Base-by-base conservation (phyloP, 2,329 filamentous ascomycete genomes). In the Scytalidium sp. region DNA sequence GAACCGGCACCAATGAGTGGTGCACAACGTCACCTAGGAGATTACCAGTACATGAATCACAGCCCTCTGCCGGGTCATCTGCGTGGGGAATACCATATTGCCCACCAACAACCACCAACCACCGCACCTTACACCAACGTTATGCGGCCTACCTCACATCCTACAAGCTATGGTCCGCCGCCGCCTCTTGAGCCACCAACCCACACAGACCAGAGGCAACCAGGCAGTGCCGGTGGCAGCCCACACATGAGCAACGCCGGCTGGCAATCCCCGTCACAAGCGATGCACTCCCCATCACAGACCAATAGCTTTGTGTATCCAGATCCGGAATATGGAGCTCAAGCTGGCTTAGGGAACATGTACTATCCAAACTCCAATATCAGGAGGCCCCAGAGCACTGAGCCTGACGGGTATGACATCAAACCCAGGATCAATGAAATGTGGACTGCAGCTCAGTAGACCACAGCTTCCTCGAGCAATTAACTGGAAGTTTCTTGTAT, bases 181-280 rank as follows among this genome's bases (percentile, higher is more conserved):
- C 91, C 88, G 15, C 60, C 64, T 15, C 76, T 97, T 46, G 93
- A 97, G 72, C 84, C 85, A 19, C 90, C 92, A 13, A 75, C 84
- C 21, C 92, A 83, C 67, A 80, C 90, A 54, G 90, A 93, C 65
- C 85, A 88, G 51, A 84, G 87, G 56, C 85, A 87, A 60, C 68
- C 75, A 45, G 78, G 78, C 49, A 96, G 89, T 64, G 85, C 81
- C n/a, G 83, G 76, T 50, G 88, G 88, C 47, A 96, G 91, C 67
- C 92, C 93, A 45, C 92, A 97, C 68, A 90, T 96, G 83, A 71
- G 74, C 40, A 62, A 49, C 45, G 71, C 74, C 54, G 88, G 89
- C 48, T 97, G 93, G 92, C 88, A 90, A 57, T 95, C 91, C 3
- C 91, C 91, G 3, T 83, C 85, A 2, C 88, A 92, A 83, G 60